Evolutionary conservation across 768 basidiomycete genomes (phyloP).

Genomic region (Solioccasus polychromus): DNA sequence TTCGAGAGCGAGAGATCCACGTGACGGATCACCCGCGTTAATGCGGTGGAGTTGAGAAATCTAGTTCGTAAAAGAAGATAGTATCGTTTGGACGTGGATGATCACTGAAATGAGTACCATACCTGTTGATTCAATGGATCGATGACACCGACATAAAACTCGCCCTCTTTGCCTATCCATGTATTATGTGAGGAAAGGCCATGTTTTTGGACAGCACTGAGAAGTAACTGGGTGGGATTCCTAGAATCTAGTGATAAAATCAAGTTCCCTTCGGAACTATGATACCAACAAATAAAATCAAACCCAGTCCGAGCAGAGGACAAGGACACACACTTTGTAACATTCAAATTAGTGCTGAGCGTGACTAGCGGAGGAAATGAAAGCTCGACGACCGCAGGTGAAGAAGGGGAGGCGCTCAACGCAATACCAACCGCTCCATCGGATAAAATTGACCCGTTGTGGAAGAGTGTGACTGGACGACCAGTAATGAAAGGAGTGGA

Average conservation of each 20-base stretch:
- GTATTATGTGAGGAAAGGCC: constrained; percentile 27
- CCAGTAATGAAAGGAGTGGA: constrained; percentile 83
- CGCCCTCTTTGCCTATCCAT: constrained; percentile 46
- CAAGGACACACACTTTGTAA: constrained; percentile 49
- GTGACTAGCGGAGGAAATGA: constrained; percentile 40
- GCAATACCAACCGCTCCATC: constrained; percentile 73
- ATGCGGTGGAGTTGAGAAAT: constrained; percentile 51
- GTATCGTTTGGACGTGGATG: background rate
- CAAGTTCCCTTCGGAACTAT: constrained; percentile 68
- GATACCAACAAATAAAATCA: background rate
- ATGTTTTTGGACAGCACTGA: constrained; percentile 46
- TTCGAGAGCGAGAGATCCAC: constrained; percentile 64
- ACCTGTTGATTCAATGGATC: constrained; percentile 16
- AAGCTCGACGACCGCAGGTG: constrained; percentile 16
- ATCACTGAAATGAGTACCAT: background rate
- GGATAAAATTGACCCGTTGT: constrained; percentile 50
- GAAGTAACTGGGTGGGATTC: constrained; percentile 62
- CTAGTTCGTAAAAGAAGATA: constrained; percentile 23
- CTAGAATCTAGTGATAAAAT: constrained; percentile 51
- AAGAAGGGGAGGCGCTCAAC: constrained; percentile 23
- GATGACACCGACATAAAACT: constrained; percentile 53
- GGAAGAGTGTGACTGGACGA: constrained; percentile 65
- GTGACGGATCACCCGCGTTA: constrained; percentile 68
- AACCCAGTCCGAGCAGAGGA: background rate
- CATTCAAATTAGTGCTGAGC: constrained; percentile 43